These are phyloP conservation scores for Biscutella laevigata DNA, from an alignment of 441 rosid species.

Conservation along the genomic window DNA sequence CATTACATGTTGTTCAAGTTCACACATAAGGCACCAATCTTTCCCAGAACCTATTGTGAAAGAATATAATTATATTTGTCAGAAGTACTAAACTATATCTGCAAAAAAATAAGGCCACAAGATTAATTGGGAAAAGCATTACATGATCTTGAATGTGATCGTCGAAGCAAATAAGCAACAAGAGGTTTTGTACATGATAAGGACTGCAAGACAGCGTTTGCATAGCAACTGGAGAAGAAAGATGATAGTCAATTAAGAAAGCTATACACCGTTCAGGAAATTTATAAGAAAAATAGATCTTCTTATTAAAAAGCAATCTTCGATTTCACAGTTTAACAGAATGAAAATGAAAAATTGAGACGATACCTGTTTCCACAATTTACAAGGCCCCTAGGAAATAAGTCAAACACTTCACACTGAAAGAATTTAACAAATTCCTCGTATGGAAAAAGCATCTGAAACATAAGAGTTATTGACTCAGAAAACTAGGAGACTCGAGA, in stretches of 20 bases:
- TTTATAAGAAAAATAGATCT: neutral
- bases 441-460: constrained; percentile 74
- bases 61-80: neutral
- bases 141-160: constrained; percentile 77
- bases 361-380: constrained; percentile 78
- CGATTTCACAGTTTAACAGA: neutral
- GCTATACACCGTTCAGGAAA: neutral
- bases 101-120: neutral
- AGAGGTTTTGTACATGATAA: constrained; percentile 78
- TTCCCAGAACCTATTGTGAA: constrained; percentile 45
- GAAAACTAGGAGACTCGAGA: constrained; percentile 8
- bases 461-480: constrained; percentile 5
- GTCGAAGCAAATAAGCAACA: constrained; percentile 52
- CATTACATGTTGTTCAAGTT: constrained; percentile 68
- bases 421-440: constrained; percentile 66
- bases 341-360: constrained; percentile 3
- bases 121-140: constrained; percentile 22
- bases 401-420: constrained; percentile 46
- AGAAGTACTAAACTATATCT: constrained; percentile 1
- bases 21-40: constrained; percentile 86
- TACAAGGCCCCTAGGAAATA: constrained; percentile 70
- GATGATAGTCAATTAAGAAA: neutral
- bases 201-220: constrained; percentile 85
- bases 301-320: neutral
- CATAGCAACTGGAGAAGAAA: constrained; percentile 63